phyloP scores from a whole-genome alignment of 106 monocot species.

The Gastrodia elata region DNA sequence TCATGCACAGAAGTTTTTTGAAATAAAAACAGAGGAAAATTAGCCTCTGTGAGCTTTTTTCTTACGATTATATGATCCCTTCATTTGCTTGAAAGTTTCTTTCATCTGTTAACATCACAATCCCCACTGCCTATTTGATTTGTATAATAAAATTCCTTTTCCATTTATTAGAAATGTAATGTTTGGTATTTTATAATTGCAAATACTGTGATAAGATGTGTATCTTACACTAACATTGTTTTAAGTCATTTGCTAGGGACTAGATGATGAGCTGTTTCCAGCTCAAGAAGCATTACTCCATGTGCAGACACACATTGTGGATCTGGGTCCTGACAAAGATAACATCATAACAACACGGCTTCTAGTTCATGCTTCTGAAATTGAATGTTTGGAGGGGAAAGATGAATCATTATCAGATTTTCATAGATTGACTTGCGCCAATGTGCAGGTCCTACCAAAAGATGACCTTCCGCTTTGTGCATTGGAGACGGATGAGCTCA shows the following conservation, averaged over 20 bases:
- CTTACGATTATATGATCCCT: neutral
- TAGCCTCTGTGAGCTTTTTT: neutral
- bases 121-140: neutral
- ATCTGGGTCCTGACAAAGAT: slow-evolving; percentile 90
- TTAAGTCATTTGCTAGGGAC: slow-evolving; percentile 43
- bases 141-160: neutral
- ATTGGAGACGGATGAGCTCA: slow-evolving; percentile 61
- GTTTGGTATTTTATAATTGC: neutral
- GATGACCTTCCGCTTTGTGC: slow-evolving; percentile 69
- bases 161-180: neutral
- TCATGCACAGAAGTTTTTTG: neutral
- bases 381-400: slow-evolving; percentile 61
- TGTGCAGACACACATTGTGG: slow-evolving; percentile 81
- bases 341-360: slow-evolving; percentile 91
- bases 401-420: slow-evolving; percentile 69
- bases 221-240: neutral
- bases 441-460: slow-evolving; percentile 78
- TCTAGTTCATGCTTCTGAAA: slow-evolving; percentile 60
- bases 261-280: slow-evolving; percentile 93
- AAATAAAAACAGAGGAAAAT: neutral
- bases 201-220: neutral
- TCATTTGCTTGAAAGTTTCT: neutral
- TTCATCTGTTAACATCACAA: neutral
- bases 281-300: slow-evolving; percentile 97
- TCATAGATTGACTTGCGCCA: slow-evolving; percentile 48